Evolutionary conservation across 345 rosid species (phyloP), one percentile per base, ranked within the genome.

Genomic region (Populus pruinosa): DNA sequence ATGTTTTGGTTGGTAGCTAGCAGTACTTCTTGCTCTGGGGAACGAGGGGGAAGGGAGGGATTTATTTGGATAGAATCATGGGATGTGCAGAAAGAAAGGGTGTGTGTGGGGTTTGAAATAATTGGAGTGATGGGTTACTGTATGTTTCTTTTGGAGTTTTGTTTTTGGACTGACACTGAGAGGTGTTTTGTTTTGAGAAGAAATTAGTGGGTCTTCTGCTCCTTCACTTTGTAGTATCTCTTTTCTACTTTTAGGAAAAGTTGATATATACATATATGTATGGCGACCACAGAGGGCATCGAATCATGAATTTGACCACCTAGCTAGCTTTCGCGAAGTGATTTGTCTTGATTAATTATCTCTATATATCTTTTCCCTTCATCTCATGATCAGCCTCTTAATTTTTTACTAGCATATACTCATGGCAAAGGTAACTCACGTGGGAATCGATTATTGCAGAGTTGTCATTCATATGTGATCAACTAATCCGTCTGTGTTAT

Each of bases 41-140:
- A 14, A 12, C 17, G 31, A 8, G 44, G 11, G 53, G 70, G 36
- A 17, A 71, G 8, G 44, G 59, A 21, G 56, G 80, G 21, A 81
- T 81, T 87, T 87, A 87, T 83, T 67, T 71, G 76, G 76, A 39
- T 68, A 17, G 71, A 69, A 70, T 61, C 29, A 29, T 25, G 76
- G 76, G 71, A 50, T 63, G 65, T 13, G 81, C 21, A 50, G 36
- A 64, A 53, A 20, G 71, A 56, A 56, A 62, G 25, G 25, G 27
- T 39, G 41, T 8, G 61, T 53, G 81, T 78, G 84, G 87, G 84
- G 81, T 66, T 72, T 53, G 77, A 66, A 67, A 84, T 81, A 66
- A 80, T 82, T 78, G 85, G 76, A 77, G 68, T 23, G 61, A 25
- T 8, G 76, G 71, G 63, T 53, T 66, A 47, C 56, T 75, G 69